A percentile compares a stretch with the other conserved stretches of the same genome.
Evolutionary conservation across 169 alveolate genomes (phyloP).

Genomic region (Cryptosporidium muris): DNA sequence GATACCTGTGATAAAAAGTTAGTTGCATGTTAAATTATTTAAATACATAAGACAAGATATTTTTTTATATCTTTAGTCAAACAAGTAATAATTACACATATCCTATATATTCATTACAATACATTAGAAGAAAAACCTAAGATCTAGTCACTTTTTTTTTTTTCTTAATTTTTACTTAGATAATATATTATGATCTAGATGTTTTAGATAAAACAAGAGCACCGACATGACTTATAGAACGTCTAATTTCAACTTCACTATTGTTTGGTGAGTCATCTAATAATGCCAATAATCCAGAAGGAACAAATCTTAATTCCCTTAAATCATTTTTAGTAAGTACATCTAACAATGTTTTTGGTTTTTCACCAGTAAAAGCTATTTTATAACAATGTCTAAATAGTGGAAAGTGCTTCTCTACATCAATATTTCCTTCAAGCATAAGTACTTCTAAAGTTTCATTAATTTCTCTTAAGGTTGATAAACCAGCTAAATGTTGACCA

Average conservation of each 20-base stretch:
- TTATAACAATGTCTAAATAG: conserved; percentile 47
- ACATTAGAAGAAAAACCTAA: neutral
- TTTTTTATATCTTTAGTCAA: neutral
- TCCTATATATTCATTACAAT: neutral
- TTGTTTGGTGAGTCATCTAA: conserved; percentile 48
- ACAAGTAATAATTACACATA: neutral
- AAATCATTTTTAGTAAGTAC: conserved; percentile 36
- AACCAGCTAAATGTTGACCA: conserved; percentile 86
- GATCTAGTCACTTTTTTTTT: neutral
- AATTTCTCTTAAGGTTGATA: conserved; percentile 46
- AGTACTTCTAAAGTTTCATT: conserved; percentile 59
- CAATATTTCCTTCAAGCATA: conserved; percentile 45
- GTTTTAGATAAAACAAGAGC: conserved; percentile 56
- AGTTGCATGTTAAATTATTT: neutral
- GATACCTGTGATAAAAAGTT: too few species aligned
- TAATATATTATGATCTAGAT: conserved; percentile 20
- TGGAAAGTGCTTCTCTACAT: conserved; percentile 63
- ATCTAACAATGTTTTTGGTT: conserved; percentile 32
- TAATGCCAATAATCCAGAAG: conserved; percentile 57
- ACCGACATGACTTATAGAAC: conserved; percentile 57
- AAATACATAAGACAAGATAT: neutral
- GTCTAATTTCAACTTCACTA: conserved; percentile 54
- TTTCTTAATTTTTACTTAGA: neutral
- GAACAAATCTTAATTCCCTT: conserved; percentile 65
- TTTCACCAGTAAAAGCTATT: conserved; percentile 39